These are phyloP conservation scores for Penicillium egyptiacum DNA, from an alignment of 495 filamentous ascomycete species.

Conservation along the genomic window DNA sequence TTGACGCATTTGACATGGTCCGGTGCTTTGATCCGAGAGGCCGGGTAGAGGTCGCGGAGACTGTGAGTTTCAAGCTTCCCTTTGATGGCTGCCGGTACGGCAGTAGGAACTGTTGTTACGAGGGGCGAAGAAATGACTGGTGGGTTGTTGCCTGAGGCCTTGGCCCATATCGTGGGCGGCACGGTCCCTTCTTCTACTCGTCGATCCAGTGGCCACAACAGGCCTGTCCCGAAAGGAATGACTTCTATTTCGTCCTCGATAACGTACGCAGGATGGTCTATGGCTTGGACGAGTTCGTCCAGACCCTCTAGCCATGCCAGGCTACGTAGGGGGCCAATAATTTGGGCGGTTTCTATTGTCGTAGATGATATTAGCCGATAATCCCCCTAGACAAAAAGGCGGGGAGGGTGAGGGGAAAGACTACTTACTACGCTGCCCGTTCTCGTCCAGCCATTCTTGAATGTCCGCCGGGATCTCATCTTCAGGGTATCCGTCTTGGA, in stretches of 20 bases:
- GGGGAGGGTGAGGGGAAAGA: too few species aligned
- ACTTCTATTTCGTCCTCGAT: background rate
- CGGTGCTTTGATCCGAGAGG: too few species aligned
- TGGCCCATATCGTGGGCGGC: background rate
- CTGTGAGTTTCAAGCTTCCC: too few species aligned
- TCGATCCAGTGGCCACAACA: background rate
- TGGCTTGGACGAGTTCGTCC: background rate
- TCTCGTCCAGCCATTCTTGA: background rate
- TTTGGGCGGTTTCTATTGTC: background rate
- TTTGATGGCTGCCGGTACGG: too few species aligned
- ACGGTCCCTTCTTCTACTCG: background rate
- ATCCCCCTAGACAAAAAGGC: background rate
- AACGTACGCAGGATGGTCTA: background rate
- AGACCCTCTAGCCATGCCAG: background rate
- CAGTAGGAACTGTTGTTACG: too few species aligned
- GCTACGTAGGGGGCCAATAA: background rate
- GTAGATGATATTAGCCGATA: background rate
- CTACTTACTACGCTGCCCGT: background rate
- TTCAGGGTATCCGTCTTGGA: background rate
- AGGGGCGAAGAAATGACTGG: too few species aligned
- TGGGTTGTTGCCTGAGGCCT: background rate
- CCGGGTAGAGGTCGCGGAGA: too few species aligned
- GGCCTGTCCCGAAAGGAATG: background rate
- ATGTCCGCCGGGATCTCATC: background rate
- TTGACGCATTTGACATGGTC: too few species aligned